Evolutionary conservation across 371 early-diverging fungal species (phyloP).

Genomic region (Gilbertella persicaria): DNA sequence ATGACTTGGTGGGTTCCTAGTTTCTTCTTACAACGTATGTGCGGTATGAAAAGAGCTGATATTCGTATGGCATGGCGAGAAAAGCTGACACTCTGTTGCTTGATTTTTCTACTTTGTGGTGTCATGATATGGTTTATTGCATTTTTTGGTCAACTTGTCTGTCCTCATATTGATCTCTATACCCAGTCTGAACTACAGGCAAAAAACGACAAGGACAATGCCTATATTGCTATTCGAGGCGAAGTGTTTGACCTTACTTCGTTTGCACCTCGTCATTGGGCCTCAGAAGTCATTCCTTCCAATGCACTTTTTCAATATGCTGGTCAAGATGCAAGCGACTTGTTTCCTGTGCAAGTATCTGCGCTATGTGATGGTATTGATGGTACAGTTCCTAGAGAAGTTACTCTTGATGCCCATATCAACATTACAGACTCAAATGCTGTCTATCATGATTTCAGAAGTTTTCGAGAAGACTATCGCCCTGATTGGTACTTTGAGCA

Average conservation of each 20-base stretch:
- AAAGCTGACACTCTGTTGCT: conserved; percentile 77
- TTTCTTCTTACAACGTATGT: conserved; percentile 51
- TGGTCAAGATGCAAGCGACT: conserved; percentile 67
- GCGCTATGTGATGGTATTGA: conserved; percentile 49
- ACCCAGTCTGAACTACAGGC: conserved; percentile 53
- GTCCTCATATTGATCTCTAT: conserved; percentile 80
- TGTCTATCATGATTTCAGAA: conserved; percentile 45
- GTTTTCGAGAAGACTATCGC: conserved; percentile 41
- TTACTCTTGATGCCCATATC: conserved; percentile 39
- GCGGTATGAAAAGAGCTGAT: conserved; percentile 78
- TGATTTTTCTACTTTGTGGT: conserved; percentile 65
- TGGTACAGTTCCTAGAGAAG: conserved; percentile 36
- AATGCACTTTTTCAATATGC: conserved; percentile 58
- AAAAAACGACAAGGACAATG: conserved; percentile 43
- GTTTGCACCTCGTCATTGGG: conserved; percentile 64
- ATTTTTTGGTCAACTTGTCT: conserved; percentile 80
- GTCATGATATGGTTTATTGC: conserved; percentile 66
- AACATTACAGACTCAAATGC: conserved; percentile 48
- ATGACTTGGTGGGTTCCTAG: conserved; percentile 90
- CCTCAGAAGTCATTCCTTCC: conserved; percentile 47
- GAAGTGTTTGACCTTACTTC: conserved; percentile 73
- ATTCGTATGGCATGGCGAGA: conserved; percentile 88
- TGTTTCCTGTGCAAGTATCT: conserved; percentile 79
- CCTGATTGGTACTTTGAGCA: conserved; percentile 60
- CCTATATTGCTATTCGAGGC: conserved; percentile 69